Conservation (phyloP, 176 grass and related monocot species). For the Areca catechu region DNA sequence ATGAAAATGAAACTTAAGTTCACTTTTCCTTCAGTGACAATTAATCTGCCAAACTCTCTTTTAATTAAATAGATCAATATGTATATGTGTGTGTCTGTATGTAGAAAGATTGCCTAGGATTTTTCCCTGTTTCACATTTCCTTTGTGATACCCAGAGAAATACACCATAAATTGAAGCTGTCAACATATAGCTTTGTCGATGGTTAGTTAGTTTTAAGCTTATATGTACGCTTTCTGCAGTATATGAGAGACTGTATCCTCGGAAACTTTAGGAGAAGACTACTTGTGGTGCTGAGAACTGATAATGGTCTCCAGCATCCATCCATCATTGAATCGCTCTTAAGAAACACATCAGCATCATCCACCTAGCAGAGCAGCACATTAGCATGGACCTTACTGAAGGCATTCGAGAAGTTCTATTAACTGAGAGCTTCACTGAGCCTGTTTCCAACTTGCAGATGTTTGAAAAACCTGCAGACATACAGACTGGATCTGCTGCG, state of each 20-base stretch:
- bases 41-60: too few relatives aligned
- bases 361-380: conserved; percentile 91
- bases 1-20: too few relatives aligned
- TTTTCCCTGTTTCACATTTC: too few relatives aligned
- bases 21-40: too few relatives aligned
- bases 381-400: conserved; percentile 99
- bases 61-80: too few relatives aligned
- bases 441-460: conserved; percentile 70
- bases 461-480: conserved; percentile 59
- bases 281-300: conserved; percentile 68
- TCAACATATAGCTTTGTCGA: too few relatives aligned
- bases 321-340: conserved; percentile 74
- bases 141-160: too few relatives aligned
- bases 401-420: conserved; percentile 82
- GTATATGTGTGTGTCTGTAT: too few relatives aligned
- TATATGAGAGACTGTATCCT: conserved; percentile 99
- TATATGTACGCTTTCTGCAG: conserved; percentile 36
- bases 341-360: conserved; percentile 87
- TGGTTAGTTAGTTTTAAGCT: too few relatives aligned
- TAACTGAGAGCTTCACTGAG: conserved; percentile 74
- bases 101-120: too few relatives aligned
- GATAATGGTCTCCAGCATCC: conserved; percentile 87
- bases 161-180: too few relatives aligned
- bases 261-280: conserved; percentile 90
- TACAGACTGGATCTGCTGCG: conserved; percentile 64